Conservation (phyloP, 352 stramenopile species). For the Aphanomyces stellatus region DNA sequence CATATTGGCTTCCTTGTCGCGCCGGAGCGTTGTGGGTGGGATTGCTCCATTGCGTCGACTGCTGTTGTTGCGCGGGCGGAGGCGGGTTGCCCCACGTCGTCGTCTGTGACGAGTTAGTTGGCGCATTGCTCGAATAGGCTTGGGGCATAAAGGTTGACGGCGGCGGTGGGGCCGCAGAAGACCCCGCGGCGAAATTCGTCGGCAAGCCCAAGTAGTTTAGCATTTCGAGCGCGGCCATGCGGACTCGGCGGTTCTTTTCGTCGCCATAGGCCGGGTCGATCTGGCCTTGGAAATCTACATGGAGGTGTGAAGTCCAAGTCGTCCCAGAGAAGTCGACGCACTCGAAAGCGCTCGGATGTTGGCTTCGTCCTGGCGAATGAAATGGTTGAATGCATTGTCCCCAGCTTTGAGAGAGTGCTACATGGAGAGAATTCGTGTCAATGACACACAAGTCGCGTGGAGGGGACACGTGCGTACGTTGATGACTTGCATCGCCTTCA, state of each 20-base stretch:
- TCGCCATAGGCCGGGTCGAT: conserved; percentile 71
- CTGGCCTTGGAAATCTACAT: conserved; percentile 61
- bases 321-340: conserved; percentile 26
- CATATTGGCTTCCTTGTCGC: neutral
- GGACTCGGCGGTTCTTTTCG: conserved; percentile 78
- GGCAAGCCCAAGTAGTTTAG: neutral
- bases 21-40: neutral
- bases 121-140: neutral
- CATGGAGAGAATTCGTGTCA: conserved; percentile 11
- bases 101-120: neutral
- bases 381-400: conserved; percentile 43
- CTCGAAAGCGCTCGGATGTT: conserved; percentile 61
- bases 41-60: neutral
- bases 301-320: neutral
- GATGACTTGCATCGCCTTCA: conserved; percentile 82
- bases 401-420: conserved; percentile 76
- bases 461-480: conserved; percentile 30
- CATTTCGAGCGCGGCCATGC: conserved; percentile 38
- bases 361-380: conserved; percentile 57
- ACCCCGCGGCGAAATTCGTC: neutral
- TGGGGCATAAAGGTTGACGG: neutral
- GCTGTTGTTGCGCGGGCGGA: neutral
- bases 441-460: neutral
- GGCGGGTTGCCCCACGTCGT: neutral
- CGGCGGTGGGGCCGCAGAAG: no score